Conservation (phyloP, 495 filamentous ascomycete genomes). For the Podospora bellae-mahoneyi region DNA sequence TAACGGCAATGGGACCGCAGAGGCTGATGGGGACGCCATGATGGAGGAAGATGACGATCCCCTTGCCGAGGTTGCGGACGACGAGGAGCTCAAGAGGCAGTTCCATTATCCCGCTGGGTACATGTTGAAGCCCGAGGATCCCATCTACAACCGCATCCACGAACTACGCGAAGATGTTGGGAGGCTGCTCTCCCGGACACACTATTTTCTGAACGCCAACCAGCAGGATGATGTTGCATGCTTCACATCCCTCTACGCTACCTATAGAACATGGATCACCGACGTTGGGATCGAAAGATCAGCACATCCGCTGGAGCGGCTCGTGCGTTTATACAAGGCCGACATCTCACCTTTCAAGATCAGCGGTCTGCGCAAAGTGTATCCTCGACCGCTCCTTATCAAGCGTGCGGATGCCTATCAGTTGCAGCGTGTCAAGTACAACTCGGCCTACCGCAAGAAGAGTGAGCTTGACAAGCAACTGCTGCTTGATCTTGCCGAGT, state of each 20-base stretch:
- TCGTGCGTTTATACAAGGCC: conserved; percentile 73
- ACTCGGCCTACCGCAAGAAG: conserved; percentile 78
- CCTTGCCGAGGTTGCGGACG: conserved; percentile 66
- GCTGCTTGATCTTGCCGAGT: conserved; percentile 83
- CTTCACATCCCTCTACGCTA: conserved; percentile 87
- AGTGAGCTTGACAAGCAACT: conserved; percentile 80
- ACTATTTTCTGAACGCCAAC: conserved; percentile 74
- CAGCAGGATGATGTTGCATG: conserved; percentile 95
- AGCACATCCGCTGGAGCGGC: conserved; percentile 86
- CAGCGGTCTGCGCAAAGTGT: conserved; percentile 85
- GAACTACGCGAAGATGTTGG: conserved; percentile 74
- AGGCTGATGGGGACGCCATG: conserved; percentile 43
- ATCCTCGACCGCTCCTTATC: conserved; percentile 83
- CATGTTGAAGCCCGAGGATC: conserved; percentile 57
- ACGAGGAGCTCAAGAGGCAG: conserved; percentile 74
- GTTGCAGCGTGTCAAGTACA: conserved; percentile 86
- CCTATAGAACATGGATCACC: conserved; percentile 94
- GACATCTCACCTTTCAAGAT: conserved; percentile 93
- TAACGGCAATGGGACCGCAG: conserved; percentile 40
- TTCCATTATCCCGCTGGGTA: conserved; percentile 88
- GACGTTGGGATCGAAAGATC: conserved; percentile 96
- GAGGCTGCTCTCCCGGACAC: conserved; percentile 74
- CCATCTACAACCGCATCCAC: conserved; percentile 73
- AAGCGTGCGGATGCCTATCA: conserved; percentile 93
- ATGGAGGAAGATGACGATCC: conserved; percentile 63